phyloP scores from a whole-genome alignment of 768 basidiomycete species.

The Tylopilus vinaceipallidus region DNA sequence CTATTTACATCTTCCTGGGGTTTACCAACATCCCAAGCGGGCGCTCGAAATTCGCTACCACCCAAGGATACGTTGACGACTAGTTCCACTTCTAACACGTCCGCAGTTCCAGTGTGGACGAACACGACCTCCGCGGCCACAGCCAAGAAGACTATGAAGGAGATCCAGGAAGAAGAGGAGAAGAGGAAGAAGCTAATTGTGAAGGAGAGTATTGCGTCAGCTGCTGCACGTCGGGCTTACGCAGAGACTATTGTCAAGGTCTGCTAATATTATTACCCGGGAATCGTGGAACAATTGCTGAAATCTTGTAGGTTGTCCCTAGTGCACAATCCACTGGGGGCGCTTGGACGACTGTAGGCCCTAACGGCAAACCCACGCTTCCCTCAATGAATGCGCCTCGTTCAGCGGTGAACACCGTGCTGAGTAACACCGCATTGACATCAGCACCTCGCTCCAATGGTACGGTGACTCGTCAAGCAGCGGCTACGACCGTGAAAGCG shows the following conservation, averaged over 20 bases:
- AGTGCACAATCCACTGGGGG: constrained; percentile 39
- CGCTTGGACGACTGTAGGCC: constrained; percentile 87
- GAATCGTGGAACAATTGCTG: background rate
- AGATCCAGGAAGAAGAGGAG: constrained; percentile 98
- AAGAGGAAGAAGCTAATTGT: constrained; percentile 65
- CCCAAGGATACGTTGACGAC: constrained; percentile 42
- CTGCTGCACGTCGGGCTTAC: constrained; percentile 66
- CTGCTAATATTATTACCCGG: constrained; percentile 11
- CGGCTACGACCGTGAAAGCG: constrained; percentile 33
- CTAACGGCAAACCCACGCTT: constrained; percentile 58
- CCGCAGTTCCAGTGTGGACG: constrained; percentile 67
- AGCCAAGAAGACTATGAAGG: constrained; percentile 92
- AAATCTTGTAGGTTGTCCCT: constrained; percentile 32
- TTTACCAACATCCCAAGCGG: constrained; percentile 79
- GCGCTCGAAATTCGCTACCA: constrained; percentile 41
- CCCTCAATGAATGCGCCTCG: constrained; percentile 33
- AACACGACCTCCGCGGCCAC: constrained; percentile 50
- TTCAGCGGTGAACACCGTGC: constrained; percentile 33
- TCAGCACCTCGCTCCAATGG: constrained; percentile 39
- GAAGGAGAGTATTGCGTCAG: constrained; percentile 58
- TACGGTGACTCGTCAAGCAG: constrained; percentile 36
- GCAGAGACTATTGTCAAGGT: constrained; percentile 81
- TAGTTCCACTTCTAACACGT: constrained; percentile 28
- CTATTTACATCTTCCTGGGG: constrained; percentile 80
- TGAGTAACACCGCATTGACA: constrained; percentile 27